A percentile compares a stretch with the other conserved stretches of the same genome.
phyloP scores from a whole-genome alignment of 1,139 yeast genomes.

The Sugiyamaella grinbergsii region DNA sequence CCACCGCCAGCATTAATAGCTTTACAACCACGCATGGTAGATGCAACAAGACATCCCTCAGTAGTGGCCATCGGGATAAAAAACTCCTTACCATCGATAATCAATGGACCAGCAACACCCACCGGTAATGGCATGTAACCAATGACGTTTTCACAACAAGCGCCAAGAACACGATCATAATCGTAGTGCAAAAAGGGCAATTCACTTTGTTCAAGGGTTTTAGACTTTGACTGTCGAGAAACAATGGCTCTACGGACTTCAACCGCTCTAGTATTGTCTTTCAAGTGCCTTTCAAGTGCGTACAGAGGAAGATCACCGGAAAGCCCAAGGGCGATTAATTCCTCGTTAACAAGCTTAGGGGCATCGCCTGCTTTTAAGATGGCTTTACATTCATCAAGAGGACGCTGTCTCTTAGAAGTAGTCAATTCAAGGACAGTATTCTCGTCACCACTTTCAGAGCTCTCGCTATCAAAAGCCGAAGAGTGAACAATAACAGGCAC shows the following conservation, averaged over 20 bases:
- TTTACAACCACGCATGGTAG: constrained; percentile 98
- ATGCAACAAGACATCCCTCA: constrained; percentile 97
- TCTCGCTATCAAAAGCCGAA: constrained; percentile 29
- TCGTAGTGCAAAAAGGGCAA: constrained; percentile 85
- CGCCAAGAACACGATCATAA: constrained; percentile 95
- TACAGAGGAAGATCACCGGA: constrained; percentile 85
- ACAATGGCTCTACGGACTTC: constrained; percentile 88
- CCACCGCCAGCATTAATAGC: constrained; percentile 99
- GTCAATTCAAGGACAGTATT: constrained; percentile 17
- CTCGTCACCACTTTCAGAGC: constrained; percentile 29
- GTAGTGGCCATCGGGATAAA: constrained; percentile 99
- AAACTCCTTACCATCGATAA: constrained; percentile 81
- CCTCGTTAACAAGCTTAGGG: constrained; percentile 65
- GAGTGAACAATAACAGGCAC: constrained; percentile 20
- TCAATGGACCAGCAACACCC: constrained; percentile 96
- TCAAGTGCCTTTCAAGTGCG: constrained; percentile 89
- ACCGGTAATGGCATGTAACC: constrained; percentile 96
- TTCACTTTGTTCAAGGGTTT: constrained; percentile 68
- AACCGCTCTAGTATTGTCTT: constrained; percentile 88
- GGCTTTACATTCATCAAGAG: constrained; percentile 62
- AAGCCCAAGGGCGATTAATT: constrained; percentile 69
- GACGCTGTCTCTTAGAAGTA: constrained; percentile 4
- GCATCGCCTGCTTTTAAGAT: constrained; percentile 73
- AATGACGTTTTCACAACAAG: constrained; percentile 97
- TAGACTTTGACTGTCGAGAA: constrained; percentile 78